Evolutionary conservation across 495 filamentous ascomycete genomes (phyloP), one percentile per base, ranked within the genome.

Genomic region (Aspergillus mulundensis): DNA sequence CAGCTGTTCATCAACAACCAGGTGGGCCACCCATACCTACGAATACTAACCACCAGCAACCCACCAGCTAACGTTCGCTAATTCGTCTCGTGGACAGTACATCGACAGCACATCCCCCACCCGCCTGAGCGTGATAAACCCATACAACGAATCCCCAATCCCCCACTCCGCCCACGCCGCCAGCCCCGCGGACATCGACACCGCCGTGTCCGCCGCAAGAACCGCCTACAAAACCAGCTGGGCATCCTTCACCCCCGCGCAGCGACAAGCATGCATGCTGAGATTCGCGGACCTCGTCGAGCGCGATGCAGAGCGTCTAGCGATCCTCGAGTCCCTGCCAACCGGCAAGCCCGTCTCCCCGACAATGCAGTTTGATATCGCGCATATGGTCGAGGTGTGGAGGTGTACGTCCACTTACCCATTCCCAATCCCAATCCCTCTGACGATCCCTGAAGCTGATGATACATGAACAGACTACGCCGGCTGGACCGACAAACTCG

Each of bases 1-100:
- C 32, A 49, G 16, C 50, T 59, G 32, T 59, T 59, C 43, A 59
- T 59, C 16, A 54, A 59, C 43, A 59, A 59, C 39, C 42, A 59
- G 43, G 56, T 59, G 28, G 28, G 12, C 5, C 25, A 28, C 25
- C 25, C 25, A 28, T 8, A 36, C 7, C 12, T n/a, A n/a, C n/a
- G n/a, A n/a, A n/a, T n/a, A n/a, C n/a, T n/a, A n/a, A 36, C 32
- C 32, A 10, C 32, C 12, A n/a, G n/a, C 32, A 36, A 2, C 32
- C 32, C 32, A 36, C 8, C 32, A 36, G 2, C 7, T 36, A 11
- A 36, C 12, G 2, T 2, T 15, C 32, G 5, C 3, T 10, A 2
- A 2, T 11, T 14, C 32, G 11, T 14, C 7, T 32, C 2, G 21
- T 23, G 28, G n/a, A 20, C 23, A 59, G 57, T 59, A 59, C 23